A percentile compares a stretch with the other conserved stretches of the same genome.
These are phyloP conservation scores for Aspergillus kassunensis DNA, from an alignment of 495 filamentous ascomycete genomes.

Conservation along the genomic window DNA sequence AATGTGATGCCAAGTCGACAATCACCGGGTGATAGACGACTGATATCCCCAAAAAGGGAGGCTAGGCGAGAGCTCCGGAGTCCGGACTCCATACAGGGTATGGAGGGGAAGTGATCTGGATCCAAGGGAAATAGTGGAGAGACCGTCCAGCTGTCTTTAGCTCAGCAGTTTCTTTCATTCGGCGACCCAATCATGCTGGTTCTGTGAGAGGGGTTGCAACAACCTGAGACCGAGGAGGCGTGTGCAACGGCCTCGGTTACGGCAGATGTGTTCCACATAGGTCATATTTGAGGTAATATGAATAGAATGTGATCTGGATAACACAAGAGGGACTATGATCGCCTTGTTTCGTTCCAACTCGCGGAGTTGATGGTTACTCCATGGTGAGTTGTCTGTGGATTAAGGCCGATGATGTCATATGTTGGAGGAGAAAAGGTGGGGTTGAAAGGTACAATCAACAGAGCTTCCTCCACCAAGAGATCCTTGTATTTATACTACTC, in stretches of 20 bases:
- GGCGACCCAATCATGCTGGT: neutral
- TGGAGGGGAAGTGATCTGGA: neutral
- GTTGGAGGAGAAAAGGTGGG: slow-evolving; percentile 2
- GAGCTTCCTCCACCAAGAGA: too few relatives aligned
- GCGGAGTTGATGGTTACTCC: too few relatives aligned
- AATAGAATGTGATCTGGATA: too few relatives aligned
- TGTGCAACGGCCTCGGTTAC: neutral
- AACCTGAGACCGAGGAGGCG: neutral
- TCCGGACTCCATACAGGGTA: neutral
- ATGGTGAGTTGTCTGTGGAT: too few relatives aligned
- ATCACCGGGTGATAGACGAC: neutral
- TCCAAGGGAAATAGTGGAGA: slow-evolving; percentile 1
- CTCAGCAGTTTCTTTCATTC: too few relatives aligned
- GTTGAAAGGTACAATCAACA: neutral
- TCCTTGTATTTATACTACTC: neutral
- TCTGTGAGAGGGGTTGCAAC: neutral
- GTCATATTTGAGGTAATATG: neutral
- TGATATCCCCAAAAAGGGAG: neutral
- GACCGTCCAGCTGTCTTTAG: neutral
- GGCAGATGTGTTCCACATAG: neutral
- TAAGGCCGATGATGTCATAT: too few relatives aligned
- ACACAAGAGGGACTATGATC: too few relatives aligned
- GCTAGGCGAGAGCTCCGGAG: too few relatives aligned
- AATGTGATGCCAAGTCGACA: neutral
- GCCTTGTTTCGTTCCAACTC: too few relatives aligned